Evolutionary conservation across 2,329 filamentous ascomycete species (phyloP).

Genomic region (Lasiodiplodia citricola): DNA sequence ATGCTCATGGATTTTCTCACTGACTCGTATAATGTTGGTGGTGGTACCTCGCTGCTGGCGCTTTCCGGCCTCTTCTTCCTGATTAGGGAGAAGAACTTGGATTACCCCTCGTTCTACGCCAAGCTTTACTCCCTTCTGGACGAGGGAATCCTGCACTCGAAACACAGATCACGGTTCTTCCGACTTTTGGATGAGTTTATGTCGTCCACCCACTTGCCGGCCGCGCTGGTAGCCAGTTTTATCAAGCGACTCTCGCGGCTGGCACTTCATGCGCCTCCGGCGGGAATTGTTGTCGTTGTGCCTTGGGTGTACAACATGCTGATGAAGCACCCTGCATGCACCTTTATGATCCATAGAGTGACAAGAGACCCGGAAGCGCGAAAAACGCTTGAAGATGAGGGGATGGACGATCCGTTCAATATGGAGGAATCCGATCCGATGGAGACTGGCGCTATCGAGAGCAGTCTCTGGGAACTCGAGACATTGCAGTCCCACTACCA

Average conservation of each 20-base stretch:
- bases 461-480: constrained; percentile 92
- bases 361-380: constrained; percentile 63
- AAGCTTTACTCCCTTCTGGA: constrained; percentile 95
- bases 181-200: constrained; percentile 90
- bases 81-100: constrained; percentile 90
- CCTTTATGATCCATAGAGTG: constrained; percentile 93
- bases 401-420: constrained; percentile 77
- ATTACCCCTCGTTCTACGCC: constrained; percentile 91
- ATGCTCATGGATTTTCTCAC: constrained; percentile 95
- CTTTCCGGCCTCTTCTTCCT: constrained; percentile 94
- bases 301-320: constrained; percentile 97
- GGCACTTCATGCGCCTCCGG: constrained; percentile 84
- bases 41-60: constrained; percentile 84
- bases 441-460: constrained; percentile 85
- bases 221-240: constrained; percentile 89
- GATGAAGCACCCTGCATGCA: constrained; percentile 85
- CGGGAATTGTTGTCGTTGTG: constrained; percentile 84
- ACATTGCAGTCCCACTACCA: constrained; percentile 93
- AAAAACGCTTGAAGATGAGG: constrained; percentile 64
- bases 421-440: constrained; percentile 79
- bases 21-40: constrained; percentile 88
- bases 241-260: constrained; percentile 90
- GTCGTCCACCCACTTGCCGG: constrained; percentile 88
- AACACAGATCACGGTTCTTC: constrained; percentile 92
- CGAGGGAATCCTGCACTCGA: constrained; percentile 85